Conservation (phyloP, 192 early-diverging fungal species). For the Coemansia sp. region DNA sequence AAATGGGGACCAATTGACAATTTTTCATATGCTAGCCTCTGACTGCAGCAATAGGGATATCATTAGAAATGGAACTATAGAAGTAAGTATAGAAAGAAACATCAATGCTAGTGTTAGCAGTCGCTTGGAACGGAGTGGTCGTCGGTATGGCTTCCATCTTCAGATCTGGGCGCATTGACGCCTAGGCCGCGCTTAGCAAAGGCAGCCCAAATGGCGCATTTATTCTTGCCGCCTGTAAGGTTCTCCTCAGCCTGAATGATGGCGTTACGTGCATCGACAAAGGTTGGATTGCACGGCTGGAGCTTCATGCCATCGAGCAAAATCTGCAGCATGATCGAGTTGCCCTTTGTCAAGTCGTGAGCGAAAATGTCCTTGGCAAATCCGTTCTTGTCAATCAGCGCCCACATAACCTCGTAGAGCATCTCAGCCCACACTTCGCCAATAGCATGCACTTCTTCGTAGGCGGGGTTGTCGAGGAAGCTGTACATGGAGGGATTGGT, state of each 20-base stretch:
- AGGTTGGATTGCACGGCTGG: slow-evolving; percentile 70
- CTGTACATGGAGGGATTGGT: slow-evolving; percentile 46
- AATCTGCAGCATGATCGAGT: slow-evolving; percentile 58
- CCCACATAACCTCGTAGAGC: slow-evolving; percentile 67
- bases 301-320: slow-evolving; percentile 63
- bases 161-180: slow-evolving; percentile 4
- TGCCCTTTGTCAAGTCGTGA: slow-evolving; percentile 55
- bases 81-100: not conserved
- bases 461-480: slow-evolving; percentile 30
- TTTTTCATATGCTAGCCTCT: no score
- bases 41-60: not conserved
- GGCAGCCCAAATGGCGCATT: slow-evolving; percentile 62
- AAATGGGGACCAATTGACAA: no score
- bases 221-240: slow-evolving; percentile 57
- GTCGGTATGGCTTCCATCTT: slow-evolving; percentile 17
- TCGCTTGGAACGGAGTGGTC: slow-evolving; percentile 27
- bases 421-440: slow-evolving; percentile 68
- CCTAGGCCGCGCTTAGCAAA: slow-evolving; percentile 78
- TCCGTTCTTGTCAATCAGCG: slow-evolving; percentile 55
- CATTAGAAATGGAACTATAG: no score
- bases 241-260: slow-evolving; percentile 64
- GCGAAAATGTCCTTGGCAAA: slow-evolving; percentile 23
- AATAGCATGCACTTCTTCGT: slow-evolving; percentile 59
- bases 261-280: slow-evolving; percentile 65
- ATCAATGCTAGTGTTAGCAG: slow-evolving; percentile 7